phyloP scores from a whole-genome alignment of 257 asterid genomes.

The Solanum habrochaites region DNA sequence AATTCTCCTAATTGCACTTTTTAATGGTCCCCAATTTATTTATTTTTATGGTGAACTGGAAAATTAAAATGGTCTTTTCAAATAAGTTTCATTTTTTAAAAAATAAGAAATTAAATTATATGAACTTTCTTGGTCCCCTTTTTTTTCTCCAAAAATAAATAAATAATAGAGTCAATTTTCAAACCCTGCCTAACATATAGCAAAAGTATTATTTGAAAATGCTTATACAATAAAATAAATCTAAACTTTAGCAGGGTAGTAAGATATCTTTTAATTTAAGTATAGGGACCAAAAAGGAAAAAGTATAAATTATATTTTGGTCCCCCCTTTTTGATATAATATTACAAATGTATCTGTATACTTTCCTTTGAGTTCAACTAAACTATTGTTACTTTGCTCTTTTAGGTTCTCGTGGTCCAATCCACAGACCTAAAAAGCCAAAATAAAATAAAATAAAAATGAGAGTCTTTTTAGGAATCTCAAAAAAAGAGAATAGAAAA shows the following conservation, averaged over 20 bases:
- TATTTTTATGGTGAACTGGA: background rate
- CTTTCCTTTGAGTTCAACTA: constrained; percentile 3
- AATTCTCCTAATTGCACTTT: constrained; percentile 2
- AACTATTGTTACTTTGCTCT: background rate
- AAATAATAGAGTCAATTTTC: background rate
- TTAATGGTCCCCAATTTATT: constrained; percentile 1
- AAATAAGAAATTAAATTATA: background rate
- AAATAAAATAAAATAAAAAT: background rate
- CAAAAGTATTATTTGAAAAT: background rate
- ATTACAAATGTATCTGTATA: background rate
- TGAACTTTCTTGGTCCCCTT: background rate
- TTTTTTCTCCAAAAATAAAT: background rate
- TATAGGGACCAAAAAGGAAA: background rate
- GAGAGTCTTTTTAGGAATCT: background rate
- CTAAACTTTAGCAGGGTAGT: background rate
- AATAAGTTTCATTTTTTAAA: background rate
- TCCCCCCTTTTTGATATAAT: background rate
- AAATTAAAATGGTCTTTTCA: background rate
- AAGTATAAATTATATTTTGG: background rate
- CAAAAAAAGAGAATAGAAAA: background rate
- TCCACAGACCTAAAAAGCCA: background rate
- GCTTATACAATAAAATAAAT: background rate
- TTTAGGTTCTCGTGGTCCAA: background rate
- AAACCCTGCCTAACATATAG: background rate
- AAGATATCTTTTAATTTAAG: background rate